These are phyloP conservation scores for Corrigiola litoralis DNA, from an alignment of 179 eudicot genomes.

Conservation along the genomic window DNA sequence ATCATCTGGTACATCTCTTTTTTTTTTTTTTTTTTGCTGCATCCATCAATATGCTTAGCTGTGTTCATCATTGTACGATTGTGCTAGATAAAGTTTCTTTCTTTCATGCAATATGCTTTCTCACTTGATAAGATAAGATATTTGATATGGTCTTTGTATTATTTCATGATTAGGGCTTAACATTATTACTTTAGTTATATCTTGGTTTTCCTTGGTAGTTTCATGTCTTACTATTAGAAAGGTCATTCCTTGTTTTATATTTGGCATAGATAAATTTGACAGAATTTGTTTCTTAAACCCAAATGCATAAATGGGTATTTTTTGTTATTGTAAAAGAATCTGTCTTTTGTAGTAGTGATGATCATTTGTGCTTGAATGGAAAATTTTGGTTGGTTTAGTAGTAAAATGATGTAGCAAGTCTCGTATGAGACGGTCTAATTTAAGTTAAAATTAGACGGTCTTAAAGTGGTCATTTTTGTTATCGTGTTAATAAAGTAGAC, in stretches of 20 bases:
- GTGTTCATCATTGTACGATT: too few relatives aligned
- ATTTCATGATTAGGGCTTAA: slow-evolving; percentile 5
- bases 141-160: not conserved
- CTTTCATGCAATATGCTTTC: too few relatives aligned
- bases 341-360: not conserved
- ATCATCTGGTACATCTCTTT: not conserved
- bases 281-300: not conserved
- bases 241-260: not conserved
- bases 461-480: too few relatives aligned
- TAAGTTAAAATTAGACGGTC: too few relatives aligned
- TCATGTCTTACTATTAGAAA: too few relatives aligned
- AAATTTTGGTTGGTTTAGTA: not conserved
- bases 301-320: slow-evolving; percentile 2
- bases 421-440: too few relatives aligned
- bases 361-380: not conserved
- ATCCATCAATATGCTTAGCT: not conserved
- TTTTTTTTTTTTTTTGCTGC: not conserved
- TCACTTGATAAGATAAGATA: too few relatives aligned
- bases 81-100: too few relatives aligned
- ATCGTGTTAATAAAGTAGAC: too few relatives aligned
- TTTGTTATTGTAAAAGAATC: not conserved
- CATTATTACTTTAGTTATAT: not conserved
- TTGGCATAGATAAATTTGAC: not conserved
- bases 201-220: too few relatives aligned
- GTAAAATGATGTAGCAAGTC: too few relatives aligned